Evolutionary conservation across 2,329 filamentous ascomycete species (phyloP), one percentile per base, ranked within the genome.

Genomic region (Penicillium digitatum): DNA sequence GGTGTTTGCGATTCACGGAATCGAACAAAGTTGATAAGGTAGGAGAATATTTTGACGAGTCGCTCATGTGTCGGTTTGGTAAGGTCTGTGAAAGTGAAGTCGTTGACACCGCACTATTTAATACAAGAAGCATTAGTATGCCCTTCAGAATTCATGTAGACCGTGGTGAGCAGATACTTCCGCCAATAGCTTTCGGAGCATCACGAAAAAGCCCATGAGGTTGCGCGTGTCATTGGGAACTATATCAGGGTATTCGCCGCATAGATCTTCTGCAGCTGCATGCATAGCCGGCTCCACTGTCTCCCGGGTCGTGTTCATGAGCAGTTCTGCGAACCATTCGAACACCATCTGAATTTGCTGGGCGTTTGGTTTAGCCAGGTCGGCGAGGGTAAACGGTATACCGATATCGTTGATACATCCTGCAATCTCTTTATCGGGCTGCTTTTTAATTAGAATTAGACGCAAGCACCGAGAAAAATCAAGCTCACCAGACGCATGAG

Each of bases 361-460:
- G 3, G 94, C 88, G 66, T 96, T 96, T 5, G 94, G 94, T 70
- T 96, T 97, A 66, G 93, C 86, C 38, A 99, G 82, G 75, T 99
- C 93, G 58, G 88, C 84, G 18, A 92, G 80, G 34, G 85, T 88
- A 74, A 97, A 96, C 27, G 85, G 86, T 66, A 97, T 92, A 56
- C 93, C 93, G 67, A 97, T 96, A 72, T 97, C 94, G 68, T 88
- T 94, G 77, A 99, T 96, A 74, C 94, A 99, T 71, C 89, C 91
- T 64, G 93, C 93, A 58, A 99, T 96, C 73, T 99, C 94, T 59
- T 79, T 76, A 61, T 86, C 83, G 45, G 82, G 79, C 83, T 87
- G 52, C n/a, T 46, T 39, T 14, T 12, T 11, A n/a, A 14, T 26
- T 22, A 20, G 35, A 26, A 29, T 38, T 39, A 22, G 5, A 24